Conservation (phyloP, 2,329 filamentous ascomycete species). For the Hypoxylon sp. region DNA sequence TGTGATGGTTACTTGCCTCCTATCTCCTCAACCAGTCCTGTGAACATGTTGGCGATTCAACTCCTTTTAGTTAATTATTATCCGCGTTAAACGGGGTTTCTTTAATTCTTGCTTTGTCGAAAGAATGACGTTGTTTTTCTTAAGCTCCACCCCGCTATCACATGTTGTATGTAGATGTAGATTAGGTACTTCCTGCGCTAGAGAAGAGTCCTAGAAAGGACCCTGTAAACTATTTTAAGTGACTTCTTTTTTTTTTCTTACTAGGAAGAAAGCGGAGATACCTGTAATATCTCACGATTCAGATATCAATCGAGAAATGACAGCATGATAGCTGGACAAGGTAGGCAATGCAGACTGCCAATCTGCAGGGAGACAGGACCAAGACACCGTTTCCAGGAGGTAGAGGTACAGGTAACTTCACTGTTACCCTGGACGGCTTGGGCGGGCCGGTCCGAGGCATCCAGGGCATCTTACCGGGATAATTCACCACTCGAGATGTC, state of each 20-base stretch:
- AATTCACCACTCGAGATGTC: not conserved
- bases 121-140: slow-evolving; percentile 30
- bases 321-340: not conserved
- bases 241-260: too few species aligned
- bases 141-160: slow-evolving; percentile 28
- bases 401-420: too few species aligned
- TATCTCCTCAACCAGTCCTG: slow-evolving; percentile 90
- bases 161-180: slow-evolving; percentile 14
- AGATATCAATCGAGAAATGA: too few species aligned
- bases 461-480: not conserved
- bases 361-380: not conserved
- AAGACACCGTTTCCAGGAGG: too few species aligned
- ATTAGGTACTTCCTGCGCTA: slow-evolving; percentile 4
- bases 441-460: not conserved
- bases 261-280: slow-evolving; percentile 1
- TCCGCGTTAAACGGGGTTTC: not conserved
- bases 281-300: not conserved
- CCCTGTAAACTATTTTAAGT: not conserved
- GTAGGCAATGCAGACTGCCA: not conserved
- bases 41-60: slow-evolving; percentile 74
- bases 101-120: slow-evolving; percentile 7
- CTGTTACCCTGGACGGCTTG: not conserved
- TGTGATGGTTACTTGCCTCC: slow-evolving; percentile 72
- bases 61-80: slow-evolving; percentile 1
- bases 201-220: slow-evolving; percentile 8